Evolutionary conservation across 495 filamentous ascomycete genomes (phyloP).

Genomic region (Podospora australis): DNA sequence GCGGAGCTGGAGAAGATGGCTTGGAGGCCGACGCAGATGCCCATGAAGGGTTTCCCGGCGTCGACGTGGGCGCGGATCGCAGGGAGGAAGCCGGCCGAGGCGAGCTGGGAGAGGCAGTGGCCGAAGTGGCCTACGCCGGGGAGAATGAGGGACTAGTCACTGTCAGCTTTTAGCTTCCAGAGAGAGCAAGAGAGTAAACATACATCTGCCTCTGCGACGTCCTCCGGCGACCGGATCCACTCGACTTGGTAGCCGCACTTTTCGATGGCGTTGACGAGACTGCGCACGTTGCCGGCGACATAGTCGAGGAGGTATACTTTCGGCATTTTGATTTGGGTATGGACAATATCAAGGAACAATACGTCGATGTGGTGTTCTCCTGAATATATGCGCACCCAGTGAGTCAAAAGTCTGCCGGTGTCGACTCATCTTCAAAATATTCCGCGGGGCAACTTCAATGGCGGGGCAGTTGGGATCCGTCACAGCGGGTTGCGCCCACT

Average conservation of each 20-base stretch:
- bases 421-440: not conserved
- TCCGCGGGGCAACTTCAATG: not conserved
- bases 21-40: conserved; percentile 92
- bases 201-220: conserved; percentile 80
- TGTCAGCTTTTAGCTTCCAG: not conserved
- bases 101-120: conserved; percentile 81
- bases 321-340: conserved; percentile 55
- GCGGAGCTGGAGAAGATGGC: conserved; percentile 79
- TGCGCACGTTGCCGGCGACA: conserved; percentile 79
- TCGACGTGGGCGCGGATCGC: conserved; percentile 74
- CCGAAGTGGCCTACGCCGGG: conserved; percentile 97
- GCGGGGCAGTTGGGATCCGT: conserved; percentile 4
- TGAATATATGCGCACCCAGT: not conserved
- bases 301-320: conserved; percentile 86
- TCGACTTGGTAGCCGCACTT: conserved; percentile 86
- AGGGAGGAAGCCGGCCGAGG: conserved; percentile 69
- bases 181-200: not conserved
- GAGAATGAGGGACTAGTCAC: conserved; percentile 73
- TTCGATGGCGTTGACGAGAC: conserved; percentile 94
- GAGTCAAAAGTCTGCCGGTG: not conserved
- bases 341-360: not conserved
- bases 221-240: conserved; percentile 80
- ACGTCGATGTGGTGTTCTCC: not conserved
- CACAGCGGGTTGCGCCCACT: not conserved
- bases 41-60: conserved; percentile 92